Evolutionary conservation across 176 grass and related monocot genomes (phyloP).

Genomic region (Triticum turgidum): DNA sequence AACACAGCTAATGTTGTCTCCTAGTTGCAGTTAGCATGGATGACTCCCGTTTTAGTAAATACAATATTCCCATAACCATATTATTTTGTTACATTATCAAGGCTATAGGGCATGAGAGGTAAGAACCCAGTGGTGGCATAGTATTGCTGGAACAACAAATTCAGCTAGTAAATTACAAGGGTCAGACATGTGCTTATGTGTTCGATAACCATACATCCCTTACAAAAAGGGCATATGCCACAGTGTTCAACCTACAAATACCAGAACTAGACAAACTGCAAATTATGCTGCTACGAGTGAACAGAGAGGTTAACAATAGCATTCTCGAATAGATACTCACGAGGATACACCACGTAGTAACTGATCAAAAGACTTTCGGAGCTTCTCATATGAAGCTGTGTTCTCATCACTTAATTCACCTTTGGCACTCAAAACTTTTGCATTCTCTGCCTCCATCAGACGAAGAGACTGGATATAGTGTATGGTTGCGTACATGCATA

Average conservation of each 20-base stretch:
- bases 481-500: constrained; percentile 14
- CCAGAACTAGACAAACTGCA: not conserved
- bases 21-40: not conserved
- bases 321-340: constrained; percentile 52
- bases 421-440: constrained; percentile 93
- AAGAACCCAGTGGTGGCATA: not conserved
- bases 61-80: not conserved
- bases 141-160: not conserved
- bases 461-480: constrained; percentile 66
- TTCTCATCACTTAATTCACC: constrained; percentile 95
- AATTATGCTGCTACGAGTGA: not conserved
- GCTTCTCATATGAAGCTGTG: constrained; percentile 90
- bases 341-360: constrained; percentile 89
- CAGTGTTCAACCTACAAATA: constrained; percentile 13
- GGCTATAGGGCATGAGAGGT: not conserved
- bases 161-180: constrained; percentile 23
- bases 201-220: not conserved
- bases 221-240: constrained; percentile 1
- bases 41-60: not conserved
- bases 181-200: not conserved
- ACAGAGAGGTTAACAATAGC: not conserved
- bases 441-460: constrained; percentile 87
- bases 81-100: not conserved
- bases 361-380: constrained; percentile 92
- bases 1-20: not conserved